Percentiles rank a stretch among this genome's conserved stretches.
Conservation (phyloP, 441 rosid species). For the Croton laevigatus region DNA sequence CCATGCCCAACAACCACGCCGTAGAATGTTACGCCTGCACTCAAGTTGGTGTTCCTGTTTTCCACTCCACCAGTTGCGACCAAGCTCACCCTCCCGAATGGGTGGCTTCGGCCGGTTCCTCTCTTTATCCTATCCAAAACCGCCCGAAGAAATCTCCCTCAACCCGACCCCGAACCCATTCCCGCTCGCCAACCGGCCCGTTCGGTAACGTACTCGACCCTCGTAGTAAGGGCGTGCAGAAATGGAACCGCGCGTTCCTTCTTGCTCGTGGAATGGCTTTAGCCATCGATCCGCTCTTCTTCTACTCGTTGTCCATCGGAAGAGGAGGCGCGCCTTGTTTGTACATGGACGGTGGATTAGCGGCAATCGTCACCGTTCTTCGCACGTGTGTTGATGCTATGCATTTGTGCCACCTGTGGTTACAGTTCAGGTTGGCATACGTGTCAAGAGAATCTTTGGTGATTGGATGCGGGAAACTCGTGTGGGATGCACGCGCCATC, state of each 20-base stretch:
- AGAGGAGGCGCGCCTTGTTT: conserved; percentile 49
- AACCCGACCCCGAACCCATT: neutral
- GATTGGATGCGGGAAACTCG: conserved; percentile 68
- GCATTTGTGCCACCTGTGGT: conserved; percentile 55
- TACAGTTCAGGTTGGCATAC: conserved; percentile 63
- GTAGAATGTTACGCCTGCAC: conserved; percentile 71
- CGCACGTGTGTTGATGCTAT: conserved; percentile 57
- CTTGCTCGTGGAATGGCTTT: conserved; percentile 60
- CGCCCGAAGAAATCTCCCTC: conserved; percentile 21
- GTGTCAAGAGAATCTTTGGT: conserved; percentile 66
- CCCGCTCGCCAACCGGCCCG: conserved; percentile 24
- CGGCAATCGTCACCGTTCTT: conserved; percentile 47
- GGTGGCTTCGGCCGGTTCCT: conserved; percentile 73
- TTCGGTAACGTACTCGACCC: conserved; percentile 52
- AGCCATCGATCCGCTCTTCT: conserved; percentile 64
- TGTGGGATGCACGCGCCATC: conserved; percentile 63
- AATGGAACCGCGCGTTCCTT: conserved; percentile 57
- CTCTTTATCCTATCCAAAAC: conserved; percentile 53
- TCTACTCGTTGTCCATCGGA: conserved; percentile 51
- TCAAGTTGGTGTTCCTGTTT: conserved; percentile 63
- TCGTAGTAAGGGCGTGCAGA: conserved; percentile 48
- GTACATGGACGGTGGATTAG: conserved; percentile 56
- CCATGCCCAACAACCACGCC: conserved; percentile 21
- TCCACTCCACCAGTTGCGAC: conserved; percentile 79
- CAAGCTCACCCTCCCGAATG: conserved; percentile 55